Conservation (phyloP, 2,329 filamentous ascomycete species). For the Didymella keratinophila region DNA sequence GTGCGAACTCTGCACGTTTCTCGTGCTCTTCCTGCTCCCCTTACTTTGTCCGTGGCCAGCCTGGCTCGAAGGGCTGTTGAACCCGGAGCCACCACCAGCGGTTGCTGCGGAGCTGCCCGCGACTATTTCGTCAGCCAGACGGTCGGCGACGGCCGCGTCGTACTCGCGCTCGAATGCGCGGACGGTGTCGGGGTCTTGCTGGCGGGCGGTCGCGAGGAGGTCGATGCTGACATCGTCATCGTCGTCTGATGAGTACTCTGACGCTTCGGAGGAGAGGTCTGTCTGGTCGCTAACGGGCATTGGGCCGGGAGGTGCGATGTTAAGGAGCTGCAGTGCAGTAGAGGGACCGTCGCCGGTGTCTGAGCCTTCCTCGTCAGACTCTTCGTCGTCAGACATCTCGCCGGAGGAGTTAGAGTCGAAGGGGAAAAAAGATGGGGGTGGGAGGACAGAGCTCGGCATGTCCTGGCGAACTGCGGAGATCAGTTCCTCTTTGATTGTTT, state of each 20-base stretch:
- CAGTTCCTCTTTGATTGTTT: slow-evolving; percentile 69
- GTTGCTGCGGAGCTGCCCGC: slow-evolving; percentile 59
- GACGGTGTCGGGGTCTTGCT: slow-evolving; percentile 54
- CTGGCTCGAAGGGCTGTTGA: slow-evolving; percentile 49
- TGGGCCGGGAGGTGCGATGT: slow-evolving; percentile 29
- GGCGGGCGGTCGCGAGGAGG: slow-evolving; percentile 55
- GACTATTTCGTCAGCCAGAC: slow-evolving; percentile 58
- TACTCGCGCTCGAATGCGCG: slow-evolving; percentile 56
- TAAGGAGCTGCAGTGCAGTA: slow-evolving; percentile 40
- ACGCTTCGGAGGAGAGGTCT: slow-evolving; percentile 25
- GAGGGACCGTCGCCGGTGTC: slow-evolving; percentile 22
- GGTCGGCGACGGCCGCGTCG: slow-evolving; percentile 56
- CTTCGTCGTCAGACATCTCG: slow-evolving; percentile 44
- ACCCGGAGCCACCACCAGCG: slow-evolving; percentile 59
- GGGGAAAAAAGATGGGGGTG: slow-evolving; percentile 55
- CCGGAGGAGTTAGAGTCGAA: slow-evolving; percentile 48
- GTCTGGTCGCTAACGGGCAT: slow-evolving; percentile 5
- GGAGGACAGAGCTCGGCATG: slow-evolving; percentile 56
- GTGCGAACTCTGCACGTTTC: slow-evolving; percentile 1
- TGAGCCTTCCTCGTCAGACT: slow-evolving; percentile 20
- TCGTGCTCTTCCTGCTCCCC: neutral
- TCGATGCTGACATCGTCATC: slow-evolving; percentile 53
- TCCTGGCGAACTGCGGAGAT: slow-evolving; percentile 73
- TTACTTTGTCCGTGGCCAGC: neutral
- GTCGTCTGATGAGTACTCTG: slow-evolving; percentile 40